Evolutionary conservation across 2,329 filamentous ascomycete species (phyloP).

Genomic region (Coniochaeta pulveracea): DNA sequence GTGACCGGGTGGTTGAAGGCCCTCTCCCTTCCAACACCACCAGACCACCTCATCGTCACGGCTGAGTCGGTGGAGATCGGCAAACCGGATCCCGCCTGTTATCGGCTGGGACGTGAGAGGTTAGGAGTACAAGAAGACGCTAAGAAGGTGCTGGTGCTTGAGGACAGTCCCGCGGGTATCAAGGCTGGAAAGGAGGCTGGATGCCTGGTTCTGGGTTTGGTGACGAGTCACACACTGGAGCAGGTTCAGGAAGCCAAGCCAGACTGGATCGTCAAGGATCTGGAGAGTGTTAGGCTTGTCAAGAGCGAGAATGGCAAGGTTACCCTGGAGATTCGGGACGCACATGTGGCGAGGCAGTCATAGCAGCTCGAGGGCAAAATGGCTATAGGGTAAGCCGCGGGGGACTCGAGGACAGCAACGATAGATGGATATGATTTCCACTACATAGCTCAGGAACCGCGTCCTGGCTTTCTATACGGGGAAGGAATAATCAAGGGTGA

Average conservation of each 20-base stretch:
- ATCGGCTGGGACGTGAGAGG: conserved; percentile 53
- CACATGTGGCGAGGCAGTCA: conserved; percentile 7
- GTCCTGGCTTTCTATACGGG: no score
- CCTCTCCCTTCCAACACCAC: conserved; percentile 52
- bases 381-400: neutral
- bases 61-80: conserved; percentile 66
- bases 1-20: conserved; percentile 62
- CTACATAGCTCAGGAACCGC: no score
- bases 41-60: conserved; percentile 52
- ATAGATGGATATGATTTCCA: no score
- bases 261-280: conserved; percentile 76
- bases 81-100: conserved; percentile 70
- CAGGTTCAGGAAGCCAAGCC: conserved; percentile 66
- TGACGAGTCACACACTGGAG: conserved; percentile 69
- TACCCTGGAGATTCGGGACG: conserved; percentile 48
- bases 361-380: no score
- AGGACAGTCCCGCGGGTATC: conserved; percentile 84
- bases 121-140: conserved; percentile 39
- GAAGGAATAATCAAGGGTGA: no score
- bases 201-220: conserved; percentile 72
- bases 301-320: conserved; percentile 45
- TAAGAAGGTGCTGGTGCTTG: conserved; percentile 60
- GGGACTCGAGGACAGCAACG: no score
- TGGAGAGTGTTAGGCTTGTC: conserved; percentile 59
- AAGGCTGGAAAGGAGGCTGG: conserved; percentile 74